A percentile compares a stretch with the other conserved stretches of the same genome.
Conservation (phyloP, 225 moss, liverwort and hornwort species). For the Climacium dendroides region DNA sequence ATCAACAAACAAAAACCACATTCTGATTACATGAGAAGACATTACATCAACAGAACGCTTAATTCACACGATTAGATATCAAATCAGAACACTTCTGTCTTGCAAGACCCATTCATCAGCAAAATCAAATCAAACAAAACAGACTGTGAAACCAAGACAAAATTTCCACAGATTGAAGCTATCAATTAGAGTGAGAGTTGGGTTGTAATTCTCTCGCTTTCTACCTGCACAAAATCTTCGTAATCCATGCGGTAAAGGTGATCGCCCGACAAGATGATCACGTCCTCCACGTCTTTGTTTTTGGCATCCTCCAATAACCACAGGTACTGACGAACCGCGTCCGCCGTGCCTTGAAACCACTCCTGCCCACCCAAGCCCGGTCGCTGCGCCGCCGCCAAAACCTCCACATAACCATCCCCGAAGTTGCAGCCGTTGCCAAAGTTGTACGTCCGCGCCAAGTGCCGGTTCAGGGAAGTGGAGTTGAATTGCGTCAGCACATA, state of each 20-base stretch:
- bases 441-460: slow-evolving; percentile 23
- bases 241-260: slow-evolving; percentile 87
- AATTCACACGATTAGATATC: background rate
- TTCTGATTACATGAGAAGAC: too few species aligned
- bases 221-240: slow-evolving; percentile 60
- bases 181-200: background rate
- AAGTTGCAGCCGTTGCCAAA: slow-evolving; percentile 24
- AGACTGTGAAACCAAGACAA: too few species aligned
- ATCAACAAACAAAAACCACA: background rate
- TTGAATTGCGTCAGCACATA: slow-evolving; percentile 34
- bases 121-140: background rate
- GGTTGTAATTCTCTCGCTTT: background rate
- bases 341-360: slow-evolving; percentile 88
- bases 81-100: background rate
- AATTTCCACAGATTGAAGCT: background rate
- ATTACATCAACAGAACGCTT: too few species aligned
- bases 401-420: slow-evolving; percentile 24
- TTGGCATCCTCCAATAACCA: slow-evolving; percentile 83
- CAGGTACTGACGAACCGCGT: slow-evolving; percentile 68
- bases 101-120: background rate
- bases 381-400: slow-evolving; percentile 76
- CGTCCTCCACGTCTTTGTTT: slow-evolving; percentile 57
- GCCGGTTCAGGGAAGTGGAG: slow-evolving; percentile 34
- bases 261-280: slow-evolving; percentile 67
- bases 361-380: slow-evolving; percentile 54